These are phyloP conservation scores for Colletotrichum abscissum DNA, from an alignment of 2,329 filamentous ascomycete genomes.

Conservation along the genomic window DNA sequence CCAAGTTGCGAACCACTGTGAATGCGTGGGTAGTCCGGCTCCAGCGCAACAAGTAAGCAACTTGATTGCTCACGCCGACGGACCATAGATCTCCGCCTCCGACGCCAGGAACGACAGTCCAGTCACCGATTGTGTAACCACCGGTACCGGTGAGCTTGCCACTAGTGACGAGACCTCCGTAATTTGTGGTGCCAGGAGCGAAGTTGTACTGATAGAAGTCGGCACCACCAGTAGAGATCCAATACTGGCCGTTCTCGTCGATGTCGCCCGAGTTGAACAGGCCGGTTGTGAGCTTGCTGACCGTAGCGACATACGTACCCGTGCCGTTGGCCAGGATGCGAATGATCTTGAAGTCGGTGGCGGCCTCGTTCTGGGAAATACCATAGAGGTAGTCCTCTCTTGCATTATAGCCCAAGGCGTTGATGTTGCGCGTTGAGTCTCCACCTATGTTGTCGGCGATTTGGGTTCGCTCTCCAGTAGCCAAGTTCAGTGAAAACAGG, in stretches of 20 bases:
- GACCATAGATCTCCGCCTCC: slow-evolving; percentile 36
- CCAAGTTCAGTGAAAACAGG: slow-evolving; percentile 36
- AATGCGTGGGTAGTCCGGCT: slow-evolving; percentile 21
- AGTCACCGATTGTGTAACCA: slow-evolving; percentile 33
- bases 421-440: slow-evolving; percentile 29
- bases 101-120: slow-evolving; percentile 37
- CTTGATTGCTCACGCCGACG: slow-evolving; percentile 24
- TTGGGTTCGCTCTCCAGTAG: not conserved
- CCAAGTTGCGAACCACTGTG: slow-evolving; percentile 27
- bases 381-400: slow-evolving; percentile 41
- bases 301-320: slow-evolving; percentile 7
- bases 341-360: slow-evolving; percentile 25
- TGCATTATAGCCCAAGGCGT: slow-evolving; percentile 41
- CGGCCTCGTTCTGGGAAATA: not conserved
- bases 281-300: not conserved
- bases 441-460: slow-evolving; percentile 20
- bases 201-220: slow-evolving; percentile 38
- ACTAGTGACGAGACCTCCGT: slow-evolving; percentile 18
- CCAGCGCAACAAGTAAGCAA: slow-evolving; percentile 34
- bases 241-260: slow-evolving; percentile 38
- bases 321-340: slow-evolving; percentile 39
- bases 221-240: slow-evolving; percentile 30
- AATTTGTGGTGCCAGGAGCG: slow-evolving; percentile 35
- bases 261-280: slow-evolving; percentile 38
- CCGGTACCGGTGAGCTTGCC: slow-evolving; percentile 6